Conservation (phyloP, 1,139 yeast species). For the Magnusiomyces suaveolens region DNA sequence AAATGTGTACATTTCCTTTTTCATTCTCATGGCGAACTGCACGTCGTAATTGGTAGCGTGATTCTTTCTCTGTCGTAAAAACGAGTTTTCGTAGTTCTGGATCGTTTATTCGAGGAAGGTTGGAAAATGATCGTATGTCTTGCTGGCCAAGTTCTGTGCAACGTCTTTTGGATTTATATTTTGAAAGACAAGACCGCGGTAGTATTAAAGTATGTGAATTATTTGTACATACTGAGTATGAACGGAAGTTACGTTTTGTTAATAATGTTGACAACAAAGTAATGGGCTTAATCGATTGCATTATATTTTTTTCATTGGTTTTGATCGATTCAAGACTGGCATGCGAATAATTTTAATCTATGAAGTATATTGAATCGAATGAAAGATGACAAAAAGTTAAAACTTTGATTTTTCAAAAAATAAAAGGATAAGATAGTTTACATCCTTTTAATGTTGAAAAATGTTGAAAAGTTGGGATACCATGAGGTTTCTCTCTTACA, state of each 20-base stretch:
- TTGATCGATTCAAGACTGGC: no score
- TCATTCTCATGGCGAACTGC: not conserved
- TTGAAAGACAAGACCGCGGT: not conserved
- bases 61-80: not conserved
- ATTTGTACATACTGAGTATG: no score
- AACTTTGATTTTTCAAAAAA: no score
- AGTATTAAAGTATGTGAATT: not conserved
- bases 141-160: not conserved
- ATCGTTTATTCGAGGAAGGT: not conserved
- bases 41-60: not conserved
- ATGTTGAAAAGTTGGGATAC: no score
- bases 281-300: no score
- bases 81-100: not conserved
- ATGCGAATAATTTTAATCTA: no score
- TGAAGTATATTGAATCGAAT: no score
- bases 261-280: not conserved
- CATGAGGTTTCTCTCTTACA: no score
- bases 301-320: no score
- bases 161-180: not conserved
- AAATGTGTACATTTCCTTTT: not conserved
- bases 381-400: no score
- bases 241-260: not conserved
- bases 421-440: no score
- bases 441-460: no score
- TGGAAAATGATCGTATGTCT: not conserved